Base-by-base conservation (phyloP, 2,329 filamentous ascomycete species). In the Microsporum audouinii region DNA sequence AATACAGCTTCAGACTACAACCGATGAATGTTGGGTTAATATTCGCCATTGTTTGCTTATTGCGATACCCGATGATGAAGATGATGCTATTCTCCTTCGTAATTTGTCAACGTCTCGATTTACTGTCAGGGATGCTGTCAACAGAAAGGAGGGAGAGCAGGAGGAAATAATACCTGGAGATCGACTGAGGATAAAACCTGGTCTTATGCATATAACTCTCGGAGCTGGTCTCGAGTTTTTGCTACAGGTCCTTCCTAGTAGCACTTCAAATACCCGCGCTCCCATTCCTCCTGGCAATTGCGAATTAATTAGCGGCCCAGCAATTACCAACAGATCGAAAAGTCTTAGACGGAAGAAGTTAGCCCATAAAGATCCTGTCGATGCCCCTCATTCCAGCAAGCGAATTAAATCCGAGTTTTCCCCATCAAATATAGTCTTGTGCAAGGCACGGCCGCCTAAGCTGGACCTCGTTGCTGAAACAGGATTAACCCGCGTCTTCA, bases 1-100 rank as follows among this genome's bases (percentile, higher is more conserved):
- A 31, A 33, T 59, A 36, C 43, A 49, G 12, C 33, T 59, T 7
- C 36, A 49, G 31, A 59, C 39, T 34, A 47, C 39, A 43, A 36
- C 12, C 4, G 57, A 59, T 10, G 57, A 59, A 17, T 59, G 57
- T 34, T 59, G 57, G 57, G 39, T 59, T 34, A 36, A 51, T 43
- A 57, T 57, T 23, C 55, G 55, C 12, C 55, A 57, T 33, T 39
- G 55, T 29, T 4, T 43, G 17, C 38, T 57, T n/a, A 41, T 57
- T n/a, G 14, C 55, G 31, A 14, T 41, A 41, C 55, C 55, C 10
- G 55, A 57, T 17, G 39, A 43, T 43, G 36, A 57, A 29, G 39
- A 43, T 14, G 55, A 57, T 33, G 39, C 34, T 27, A 33, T 57
- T 27, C 36, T 57, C 12, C 55, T 57, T n/a, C 55, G 39, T 7